Base-by-base conservation (phyloP, 768 basidiomycete species). In the Russula compacta region DNA sequence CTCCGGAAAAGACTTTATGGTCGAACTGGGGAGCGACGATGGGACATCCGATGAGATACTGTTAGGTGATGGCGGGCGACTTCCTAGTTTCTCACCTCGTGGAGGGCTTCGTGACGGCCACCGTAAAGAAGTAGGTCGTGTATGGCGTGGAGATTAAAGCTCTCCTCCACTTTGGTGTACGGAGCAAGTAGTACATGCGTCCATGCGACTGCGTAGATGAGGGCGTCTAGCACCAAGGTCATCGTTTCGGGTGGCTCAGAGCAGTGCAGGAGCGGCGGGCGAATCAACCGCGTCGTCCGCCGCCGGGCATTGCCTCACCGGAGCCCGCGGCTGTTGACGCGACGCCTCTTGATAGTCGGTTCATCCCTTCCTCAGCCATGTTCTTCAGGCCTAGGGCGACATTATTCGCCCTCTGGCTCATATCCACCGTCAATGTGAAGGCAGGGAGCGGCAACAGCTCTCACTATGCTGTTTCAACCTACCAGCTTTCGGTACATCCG, bases 161-260 rank as follows among this genome's bases (percentile, higher is more conserved):
- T 90, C 74, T 99, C 97, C 72, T 99, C 97, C 33, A 99, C 97
- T 75, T 99, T 99, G 4, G 91, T 89, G 71, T 88, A 92, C 0
- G 97, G 95, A 2, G 90, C 82, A 3, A 91, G 75, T 29, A 88
- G 66, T 50, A 95, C 87, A 65, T 95, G 87, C 1, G 69, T 66
- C 79, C 84, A 89, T 55, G 77, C 76, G 49, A 78, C 75, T 0
- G 67, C 68, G 29, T 85, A 70, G 15, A 89, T 68, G 10, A 83
- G 67, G 19, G 74, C 64, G 67, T 91, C 89, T 17, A 81, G 73
- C 4, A 67, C 60, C 9, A 73, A 59, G 63, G 71, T 73, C 77
- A 78, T 77, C 29, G 19, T 8, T 49, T 49, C 8, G 48, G 29
- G 33, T n/a, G 50, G 14, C 21, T 14, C 9, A 17, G 5, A 15